Evolutionary conservation across 306 rosid genomes (phyloP), one percentile per base, ranked within the genome.

Genomic region (Elaeagnus macrophylla): DNA sequence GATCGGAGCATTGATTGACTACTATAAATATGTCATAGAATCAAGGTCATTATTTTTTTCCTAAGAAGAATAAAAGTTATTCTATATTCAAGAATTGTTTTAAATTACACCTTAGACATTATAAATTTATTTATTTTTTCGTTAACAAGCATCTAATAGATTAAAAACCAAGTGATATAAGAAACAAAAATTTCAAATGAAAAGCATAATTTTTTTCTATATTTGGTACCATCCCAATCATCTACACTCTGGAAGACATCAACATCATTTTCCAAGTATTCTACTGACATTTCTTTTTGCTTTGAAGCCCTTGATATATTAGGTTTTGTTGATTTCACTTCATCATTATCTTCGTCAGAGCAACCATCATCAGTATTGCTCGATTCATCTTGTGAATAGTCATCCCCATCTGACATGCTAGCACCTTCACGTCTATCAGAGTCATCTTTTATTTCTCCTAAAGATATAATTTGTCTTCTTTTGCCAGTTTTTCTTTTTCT

Each of bases 201-300:
- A 48, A 53, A 17, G n/a, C 10, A 19, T 17, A 12, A 42, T n/a
- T 7, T 45, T 39, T 18, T 25, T 1, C 37, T 39, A 61, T 60
- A 62, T n/a, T 35, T n/a, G 32, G 53, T 83, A 86, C 95, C 97
- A 54, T 83, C 85, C 81, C 84, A 85, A 64, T 83, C 89, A 64
- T 85, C 82, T 48, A 80, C 90, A 53, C 72, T 75, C 65, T 75
- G 85, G 67, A 79, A 77, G 68, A 67, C 57, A 54, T 86, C 97
- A 54, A 70, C 49, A 39, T 86, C 97, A 64, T 86, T 77, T 74
- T 89, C 97, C 75, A 85, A 74, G 72, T 85, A 89, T 38, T 85
- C 94, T 56, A 81, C 62, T 12, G 95, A 81, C 82, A 83, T 57
- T 65, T 77, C 77, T 64, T 66, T 81, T 69, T 77, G 81, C 57